Base-by-base conservation (phyloP, 495 filamentous ascomycete genomes). In the Copromyces sp. region DNA sequence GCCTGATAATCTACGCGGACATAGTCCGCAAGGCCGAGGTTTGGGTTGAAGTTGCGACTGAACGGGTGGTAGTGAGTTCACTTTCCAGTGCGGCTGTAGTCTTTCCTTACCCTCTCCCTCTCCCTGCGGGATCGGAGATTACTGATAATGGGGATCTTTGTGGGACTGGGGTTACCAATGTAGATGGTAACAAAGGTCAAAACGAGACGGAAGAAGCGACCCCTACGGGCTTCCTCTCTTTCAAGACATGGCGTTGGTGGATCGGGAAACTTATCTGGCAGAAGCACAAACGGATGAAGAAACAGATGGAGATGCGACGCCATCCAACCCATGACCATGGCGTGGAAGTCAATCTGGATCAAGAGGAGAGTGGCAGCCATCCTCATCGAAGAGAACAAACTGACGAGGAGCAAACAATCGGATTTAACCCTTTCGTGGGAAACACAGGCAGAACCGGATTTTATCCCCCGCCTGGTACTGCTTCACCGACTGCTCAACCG, bases 11-110 rank as follows among this genome's bases (percentile, higher is more conserved):
- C 71, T 84, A 84, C 73, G 82, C 82, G 37, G 83, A 84, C 72
- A 80, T 78, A 16, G 79, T 83, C 53, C 78, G 83, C 72, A 83
- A 80, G 77, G 77, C 76, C 20, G 82, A 84, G 75, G 83, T 84
- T 7, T 84, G 83, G 83, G 80, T 84, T 20, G 83, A 84, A 75
- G 79, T 83, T 8, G 73, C 75, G 5, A 39, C 80, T 5, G 75
- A 79, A 24, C 61, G 39, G 2, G 75, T 77, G 16, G 73, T 73
- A 39, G 53, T 61, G 29, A 61, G 53, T 9, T 61, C 53, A 61
- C 53, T 61, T 12, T 61, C 53, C 12, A 61, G 53, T 61, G 53
- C 53, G 53, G 53, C 53, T 61, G 53, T 24, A 35, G 53, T 61
- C 6, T 61, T 61, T 61, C 53, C 53, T 61, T 61, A 61, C 29